Base-by-base conservation (phyloP, 129 eudicot species). In the Tanacetum coccineum region DNA sequence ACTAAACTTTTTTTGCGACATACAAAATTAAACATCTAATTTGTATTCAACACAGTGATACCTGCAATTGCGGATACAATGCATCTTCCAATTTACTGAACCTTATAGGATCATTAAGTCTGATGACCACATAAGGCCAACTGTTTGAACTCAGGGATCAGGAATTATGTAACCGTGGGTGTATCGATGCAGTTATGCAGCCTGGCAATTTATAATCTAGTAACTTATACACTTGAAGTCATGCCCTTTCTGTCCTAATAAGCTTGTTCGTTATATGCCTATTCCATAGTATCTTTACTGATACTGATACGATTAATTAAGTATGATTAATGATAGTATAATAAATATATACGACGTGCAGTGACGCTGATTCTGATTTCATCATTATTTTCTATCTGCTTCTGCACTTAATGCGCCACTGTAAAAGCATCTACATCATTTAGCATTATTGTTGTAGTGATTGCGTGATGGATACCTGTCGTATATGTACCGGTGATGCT, bases 391-490 rank as follows among this genome's bases (percentile, higher is more conserved):
- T 49, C 22, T 64, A 46, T 14, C 21, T 64, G 44, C 20, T 46
- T 64, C 20, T 26, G 48, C 69, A 63, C 68, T 42, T 20, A 4
- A 64, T 63, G 20, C 54, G 22, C 54, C 39, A 64, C 19, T 45
- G 39, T 63, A 46, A 21, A 17, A 40, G 40, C 49, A 62, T 10
- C 19, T 50, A n/a, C n/a, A 7, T 36, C 42, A 6, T 32, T n/a
- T n/a, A n/a, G n/a, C n/a, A 7, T 36, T 2, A 2, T 7, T 36
- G 10, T 36, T 36, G 42, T 36, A 22, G 25, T 22, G n/a, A n/a
- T n/a, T n/a, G n/a, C n/a, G n/a, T n/a, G n/a, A n/a, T n/a, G n/a
- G n/a, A n/a, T n/a, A n/a, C 25, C 25, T 22, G 25, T n/a, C n/a
- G n/a, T n/a, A n/a, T n/a, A n/a, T n/a, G n/a, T n/a, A n/a, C n/a